Evolutionary conservation across 2,329 filamentous ascomycete genomes (phyloP).

Genomic region (Diplodia corticola): DNA sequence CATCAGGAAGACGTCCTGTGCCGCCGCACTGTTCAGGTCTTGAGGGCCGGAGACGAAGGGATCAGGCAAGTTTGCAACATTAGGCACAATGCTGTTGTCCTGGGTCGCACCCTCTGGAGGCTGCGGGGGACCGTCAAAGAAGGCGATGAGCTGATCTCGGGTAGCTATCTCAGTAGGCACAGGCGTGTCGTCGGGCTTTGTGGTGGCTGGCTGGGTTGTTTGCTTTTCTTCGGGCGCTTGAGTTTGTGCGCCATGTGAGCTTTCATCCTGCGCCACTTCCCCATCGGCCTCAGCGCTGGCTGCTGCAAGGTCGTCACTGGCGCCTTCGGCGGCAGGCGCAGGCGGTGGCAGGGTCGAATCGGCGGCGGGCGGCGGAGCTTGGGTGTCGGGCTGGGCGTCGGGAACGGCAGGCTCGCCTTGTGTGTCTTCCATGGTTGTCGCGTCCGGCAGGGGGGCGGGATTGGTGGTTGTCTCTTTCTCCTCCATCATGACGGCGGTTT

Average conservation of each 20-base stretch:
- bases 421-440: constrained; percentile 14
- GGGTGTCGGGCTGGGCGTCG: not conserved
- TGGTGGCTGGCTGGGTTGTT: not conserved
- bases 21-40: not conserved
- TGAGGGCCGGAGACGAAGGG: not conserved
- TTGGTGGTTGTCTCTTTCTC: constrained; percentile 18
- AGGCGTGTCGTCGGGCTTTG: not conserved
- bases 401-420: not conserved
- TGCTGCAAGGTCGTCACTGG: not conserved
- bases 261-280: constrained; percentile 8
- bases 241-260: constrained; percentile 12
- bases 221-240: constrained; percentile 16
- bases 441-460: not conserved
- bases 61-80: not conserved
- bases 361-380: not conserved
- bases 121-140: not conserved
- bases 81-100: not conserved
- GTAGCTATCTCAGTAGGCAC: not conserved
- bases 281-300: not conserved
- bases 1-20: not conserved
- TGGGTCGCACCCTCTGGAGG: not conserved
- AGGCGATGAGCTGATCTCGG: not conserved
- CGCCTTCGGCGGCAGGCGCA: constrained; percentile 15
- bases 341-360: constrained; percentile 4
- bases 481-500: constrained; percentile 24